phyloP scores from a whole-genome alignment of 2,329 filamentous ascomycete species.

The Aspergillus amoenus region DNA sequence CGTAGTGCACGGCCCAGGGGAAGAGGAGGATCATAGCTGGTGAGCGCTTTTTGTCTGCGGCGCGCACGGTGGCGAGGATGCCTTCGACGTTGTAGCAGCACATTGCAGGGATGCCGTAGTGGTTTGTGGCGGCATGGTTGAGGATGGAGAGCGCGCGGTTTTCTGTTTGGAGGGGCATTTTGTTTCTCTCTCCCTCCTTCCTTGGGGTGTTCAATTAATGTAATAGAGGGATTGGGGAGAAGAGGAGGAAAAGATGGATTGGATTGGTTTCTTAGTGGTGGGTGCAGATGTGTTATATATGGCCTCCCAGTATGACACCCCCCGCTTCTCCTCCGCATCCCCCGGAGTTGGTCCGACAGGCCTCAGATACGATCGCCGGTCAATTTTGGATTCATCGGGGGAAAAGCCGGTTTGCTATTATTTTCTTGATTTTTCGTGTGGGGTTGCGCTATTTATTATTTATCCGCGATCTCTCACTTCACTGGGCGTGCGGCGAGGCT shows the following conservation, averaged over 20 bases:
- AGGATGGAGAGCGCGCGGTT: conserved; percentile 59
- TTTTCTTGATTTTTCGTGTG: background rate
- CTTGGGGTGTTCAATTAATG: background rate
- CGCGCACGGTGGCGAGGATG: conserved; percentile 66
- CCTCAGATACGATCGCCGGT: background rate
- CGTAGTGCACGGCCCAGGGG: conserved; percentile 71
- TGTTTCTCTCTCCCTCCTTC: background rate
- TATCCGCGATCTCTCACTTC: background rate
- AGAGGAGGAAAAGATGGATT: background rate
- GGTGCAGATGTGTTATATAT: background rate
- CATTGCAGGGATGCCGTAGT: conserved; percentile 62
- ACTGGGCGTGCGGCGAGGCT: background rate
- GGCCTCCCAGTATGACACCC: background rate
- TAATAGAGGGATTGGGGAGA: background rate
- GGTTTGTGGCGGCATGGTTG: conserved; percentile 54
- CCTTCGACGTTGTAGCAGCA: conserved; percentile 70
- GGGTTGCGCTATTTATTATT: background rate
- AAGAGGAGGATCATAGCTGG: conserved; percentile 73
- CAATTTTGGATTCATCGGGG: background rate
- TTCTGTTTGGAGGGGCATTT: conserved; percentile 37
- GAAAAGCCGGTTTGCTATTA: background rate
- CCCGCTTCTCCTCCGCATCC: background rate
- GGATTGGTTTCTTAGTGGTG: no score
- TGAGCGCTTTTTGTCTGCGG: conserved; percentile 65
- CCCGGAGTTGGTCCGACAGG: conserved; percentile 20